Conservation (phyloP, 768 basidiomycete genomes). For the Lactifluus piperatus region DNA sequence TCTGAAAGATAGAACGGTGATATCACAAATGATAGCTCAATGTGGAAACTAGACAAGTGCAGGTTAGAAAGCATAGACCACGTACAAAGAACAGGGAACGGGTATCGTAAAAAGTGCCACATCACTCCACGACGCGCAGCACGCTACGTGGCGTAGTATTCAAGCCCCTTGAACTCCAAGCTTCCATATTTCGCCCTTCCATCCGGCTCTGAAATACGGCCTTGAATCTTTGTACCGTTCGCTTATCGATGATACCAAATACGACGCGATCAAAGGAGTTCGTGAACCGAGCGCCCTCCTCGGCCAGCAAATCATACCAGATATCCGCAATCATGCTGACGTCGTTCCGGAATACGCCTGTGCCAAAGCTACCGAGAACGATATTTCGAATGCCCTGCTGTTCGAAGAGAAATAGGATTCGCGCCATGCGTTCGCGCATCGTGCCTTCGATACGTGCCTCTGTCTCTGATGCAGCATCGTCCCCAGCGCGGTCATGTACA, state of each 20-base stretch:
- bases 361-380: constrained; percentile 70
- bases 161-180: neutral
- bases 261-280: constrained; percentile 51
- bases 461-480: neutral
- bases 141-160: neutral
- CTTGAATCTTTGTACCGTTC: constrained; percentile 39
- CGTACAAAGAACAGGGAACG: neutral
- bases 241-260: constrained; percentile 54
- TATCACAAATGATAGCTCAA: neutral
- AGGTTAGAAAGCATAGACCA: neutral
- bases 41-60: neutral
- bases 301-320: constrained; percentile 54
- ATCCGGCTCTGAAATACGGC: constrained; percentile 26
- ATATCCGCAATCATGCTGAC: constrained; percentile 48
- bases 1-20: too few relatives aligned
- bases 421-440: constrained; percentile 67
- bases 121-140: constrained; percentile 12
- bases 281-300: constrained; percentile 43
- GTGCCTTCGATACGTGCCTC: constrained; percentile 35
- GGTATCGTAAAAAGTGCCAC: constrained; percentile 38
- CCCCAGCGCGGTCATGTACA: constrained; percentile 26
- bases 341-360: constrained; percentile 66
- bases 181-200: neutral
- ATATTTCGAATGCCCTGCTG: constrained; percentile 47
- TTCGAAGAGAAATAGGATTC: constrained; percentile 59